phyloP scores from a whole-genome alignment of 2,329 filamentous ascomycete species.

The Botrytis tulipae region DNA sequence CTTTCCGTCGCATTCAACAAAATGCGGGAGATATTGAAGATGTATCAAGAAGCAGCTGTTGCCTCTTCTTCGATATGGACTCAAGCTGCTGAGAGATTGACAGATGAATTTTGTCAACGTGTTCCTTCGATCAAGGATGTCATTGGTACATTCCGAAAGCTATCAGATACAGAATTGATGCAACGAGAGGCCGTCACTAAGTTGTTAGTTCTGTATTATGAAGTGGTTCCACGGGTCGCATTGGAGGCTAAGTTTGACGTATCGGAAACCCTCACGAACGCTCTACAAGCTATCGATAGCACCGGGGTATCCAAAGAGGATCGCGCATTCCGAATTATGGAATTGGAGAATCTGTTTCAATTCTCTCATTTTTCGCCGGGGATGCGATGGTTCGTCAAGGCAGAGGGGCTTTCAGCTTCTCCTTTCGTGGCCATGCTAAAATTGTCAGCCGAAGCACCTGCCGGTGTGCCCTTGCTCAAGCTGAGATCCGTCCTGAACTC shows the following conservation, averaged over 20 bases:
- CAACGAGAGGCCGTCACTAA: conserved; percentile 78
- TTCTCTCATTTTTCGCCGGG: conserved; percentile 78
- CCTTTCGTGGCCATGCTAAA: conserved; percentile 71
- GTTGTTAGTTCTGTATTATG: conserved; percentile 80
- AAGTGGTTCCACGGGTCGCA: conserved; percentile 74
- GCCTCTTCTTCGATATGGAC: conserved; percentile 56
- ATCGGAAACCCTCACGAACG: conserved; percentile 69
- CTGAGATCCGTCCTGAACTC: conserved; percentile 57
- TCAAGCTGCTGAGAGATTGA: conserved; percentile 64
- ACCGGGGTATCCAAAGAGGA: conserved; percentile 45
- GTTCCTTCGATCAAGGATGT: conserved; percentile 82
- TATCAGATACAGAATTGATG: conserved; percentile 65
- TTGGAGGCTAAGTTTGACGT: conserved; percentile 86
- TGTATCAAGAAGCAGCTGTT: conserved; percentile 45
- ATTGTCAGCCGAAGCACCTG: conserved; percentile 51
- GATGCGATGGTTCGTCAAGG: conserved; percentile 88
- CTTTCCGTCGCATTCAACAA: conserved; percentile 79
- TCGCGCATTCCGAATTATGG: conserved; percentile 61
- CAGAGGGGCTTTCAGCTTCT: conserved; percentile 59
- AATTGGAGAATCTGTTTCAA: conserved; percentile 76
- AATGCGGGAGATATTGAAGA: conserved; percentile 49
- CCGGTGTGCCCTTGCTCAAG: conserved; percentile 49
- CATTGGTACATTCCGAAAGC: conserved; percentile 69
- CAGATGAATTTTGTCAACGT: conserved; percentile 72
- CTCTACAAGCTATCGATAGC: conserved; percentile 61